Evolutionary conservation across 2,329 filamentous ascomycete genomes (phyloP), one percentile per base, ranked within the genome.

Genomic region (Verticillium tricorpus): DNA sequence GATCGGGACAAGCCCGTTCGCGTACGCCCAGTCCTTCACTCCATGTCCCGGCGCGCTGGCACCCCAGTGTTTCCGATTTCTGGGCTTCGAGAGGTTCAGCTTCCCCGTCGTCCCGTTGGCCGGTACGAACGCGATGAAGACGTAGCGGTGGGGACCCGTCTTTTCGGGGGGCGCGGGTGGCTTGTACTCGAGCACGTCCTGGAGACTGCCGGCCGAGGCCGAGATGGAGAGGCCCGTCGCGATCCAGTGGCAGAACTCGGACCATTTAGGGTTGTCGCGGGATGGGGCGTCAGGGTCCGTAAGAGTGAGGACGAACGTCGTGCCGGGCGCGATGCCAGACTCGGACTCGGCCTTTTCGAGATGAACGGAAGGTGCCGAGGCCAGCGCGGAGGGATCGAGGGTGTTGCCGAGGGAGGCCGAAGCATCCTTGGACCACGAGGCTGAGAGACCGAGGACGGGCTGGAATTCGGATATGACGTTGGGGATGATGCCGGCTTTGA

Each of bases 231-330:
- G 61, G 25, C 72, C 72, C 0, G 74, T 74, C 3, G 75, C 73
- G 56, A 80, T 75, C 76, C 77, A 80, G 67, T 80, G 78, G 64
- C 78, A 81, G 67, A 79, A 73, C 69, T 81, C 78, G 7, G 76
- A 74, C 76, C 76, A 79, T 61, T 76, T 73, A 2, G 77, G 77
- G 60, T 80, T 67, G 50, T 76, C 69, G 4, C 76, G 73, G 0
- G 77, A 78, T 0, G 76, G 76, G 1, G 78, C 78, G 60, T 81
- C 78, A 0, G 78, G 78, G 65, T 80, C 78, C 4, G 76, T 78
- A 6, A 80, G 65, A 5, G 72, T 67, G 57, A 78, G 63, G 6
- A 70, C 67, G 60, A 75, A 75, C 14, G 69, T 70, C 17, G 65
- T 57, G 37, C 25, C 57, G 5, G 63, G 59, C n/a, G 45, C 60